These are phyloP conservation scores for Saturnispora serradocipensis DNA, from an alignment of 805 yeast species.

Conservation along the genomic window DNA sequence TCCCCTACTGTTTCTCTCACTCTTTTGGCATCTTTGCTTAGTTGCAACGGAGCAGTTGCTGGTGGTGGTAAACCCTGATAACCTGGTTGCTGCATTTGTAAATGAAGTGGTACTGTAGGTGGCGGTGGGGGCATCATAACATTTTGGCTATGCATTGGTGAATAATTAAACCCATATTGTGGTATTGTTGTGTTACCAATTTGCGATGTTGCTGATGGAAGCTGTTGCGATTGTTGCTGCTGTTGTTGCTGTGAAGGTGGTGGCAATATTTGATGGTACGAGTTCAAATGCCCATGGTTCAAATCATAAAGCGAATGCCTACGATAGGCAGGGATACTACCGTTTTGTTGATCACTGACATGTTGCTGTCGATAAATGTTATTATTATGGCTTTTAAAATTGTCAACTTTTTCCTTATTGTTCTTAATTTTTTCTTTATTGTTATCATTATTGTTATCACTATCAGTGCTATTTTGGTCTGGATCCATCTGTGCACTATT, in stretches of 20 bases:
- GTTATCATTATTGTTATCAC: not conserved
- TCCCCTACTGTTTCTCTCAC: constrained; percentile 24
- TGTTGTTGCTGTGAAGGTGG: not conserved
- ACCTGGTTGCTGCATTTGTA: constrained; percentile 9
- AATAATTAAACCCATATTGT: not conserved
- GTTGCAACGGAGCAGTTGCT: not conserved
- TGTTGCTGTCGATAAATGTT: not conserved
- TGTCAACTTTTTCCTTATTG: constrained; percentile 13
- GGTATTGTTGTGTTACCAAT: not conserved
- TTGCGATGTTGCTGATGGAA: not conserved
- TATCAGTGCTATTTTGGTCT: not conserved
- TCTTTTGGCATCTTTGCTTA: constrained; percentile 11
- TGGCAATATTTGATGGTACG: not conserved
- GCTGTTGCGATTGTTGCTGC: not conserved
- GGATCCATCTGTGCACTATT: not conserved
- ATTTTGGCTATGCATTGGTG: not conserved
- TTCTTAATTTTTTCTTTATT: not conserved
- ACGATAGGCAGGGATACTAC: not conserved
- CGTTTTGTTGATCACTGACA: not conserved
- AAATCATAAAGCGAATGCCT: not conserved
- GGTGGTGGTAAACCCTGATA: constrained; percentile 1
- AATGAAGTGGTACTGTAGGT: constrained; percentile 22
- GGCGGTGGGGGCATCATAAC: not conserved
- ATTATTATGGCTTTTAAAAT: constrained; percentile 9
- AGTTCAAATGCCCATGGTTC: not conserved